Conservation (phyloP, 208 protist species). For the Herpetomonas muscarum region DNA sequence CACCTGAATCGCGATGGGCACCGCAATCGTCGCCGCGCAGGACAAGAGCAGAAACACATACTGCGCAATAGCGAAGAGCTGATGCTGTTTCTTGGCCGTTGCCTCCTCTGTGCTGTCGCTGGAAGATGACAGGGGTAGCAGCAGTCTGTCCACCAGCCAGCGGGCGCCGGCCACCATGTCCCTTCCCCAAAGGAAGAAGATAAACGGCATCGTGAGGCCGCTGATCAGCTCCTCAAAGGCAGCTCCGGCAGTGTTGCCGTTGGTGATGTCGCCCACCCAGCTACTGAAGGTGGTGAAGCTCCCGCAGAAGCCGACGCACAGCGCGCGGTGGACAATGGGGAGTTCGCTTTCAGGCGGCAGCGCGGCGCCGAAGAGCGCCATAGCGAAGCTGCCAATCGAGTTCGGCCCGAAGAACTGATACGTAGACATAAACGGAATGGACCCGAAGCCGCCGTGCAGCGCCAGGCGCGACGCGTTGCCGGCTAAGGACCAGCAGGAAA, state of each 20-base stretch:
- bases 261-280: conserved; percentile 42
- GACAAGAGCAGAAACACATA: conserved; percentile 22
- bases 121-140: conserved; percentile 5
- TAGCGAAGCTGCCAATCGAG: conserved; percentile 37
- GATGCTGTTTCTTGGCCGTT: neutral
- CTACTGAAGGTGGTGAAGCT: conserved; percentile 54
- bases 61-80: conserved; percentile 22
- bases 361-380: conserved; percentile 24
- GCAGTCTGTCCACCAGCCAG: conserved; percentile 6
- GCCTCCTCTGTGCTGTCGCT: neutral
- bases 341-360: conserved; percentile 20
- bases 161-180: conserved; percentile 18
- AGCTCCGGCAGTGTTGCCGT: conserved; percentile 17
- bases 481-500: conserved; percentile 39
- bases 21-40: conserved; percentile 21
- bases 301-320: conserved; percentile 57
- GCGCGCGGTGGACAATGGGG: conserved; percentile 25
- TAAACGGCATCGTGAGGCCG: conserved; percentile 46
- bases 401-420: conserved; percentile 45
- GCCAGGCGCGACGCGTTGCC: conserved; percentile 44
- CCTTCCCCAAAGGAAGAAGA: conserved; percentile 43
- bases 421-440: conserved; percentile 25
- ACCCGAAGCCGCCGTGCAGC: conserved; percentile 14
- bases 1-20: conserved; percentile 37
- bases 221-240: conserved; percentile 44